Evolutionary conservation across 2,329 filamentous ascomycete species (phyloP).

Genomic region (Aspergillus sp.): DNA sequence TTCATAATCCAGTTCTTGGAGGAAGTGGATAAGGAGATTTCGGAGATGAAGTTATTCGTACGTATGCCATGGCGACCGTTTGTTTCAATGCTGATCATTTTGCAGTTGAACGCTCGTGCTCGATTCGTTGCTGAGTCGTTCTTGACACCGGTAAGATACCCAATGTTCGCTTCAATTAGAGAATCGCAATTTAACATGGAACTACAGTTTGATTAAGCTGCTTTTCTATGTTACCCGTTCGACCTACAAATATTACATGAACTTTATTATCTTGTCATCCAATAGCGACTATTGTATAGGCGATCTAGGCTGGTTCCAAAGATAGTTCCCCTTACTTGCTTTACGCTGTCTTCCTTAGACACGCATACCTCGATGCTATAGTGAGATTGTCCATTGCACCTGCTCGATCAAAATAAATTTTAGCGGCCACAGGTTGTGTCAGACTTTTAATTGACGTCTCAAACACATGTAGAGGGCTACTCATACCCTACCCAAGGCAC

Average conservation of each 20-base stretch:
- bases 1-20: slow-evolving; percentile 99
- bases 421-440: neutral
- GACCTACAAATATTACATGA: slow-evolving; percentile 21
- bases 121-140: slow-evolving; percentile 98
- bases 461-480: neutral
- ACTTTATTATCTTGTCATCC: slow-evolving; percentile 13
- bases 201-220: slow-evolving; percentile 21
- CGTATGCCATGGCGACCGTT: slow-evolving; percentile 32
- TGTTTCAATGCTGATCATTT: slow-evolving; percentile 21
- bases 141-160: slow-evolving; percentile 73
- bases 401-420: neutral
- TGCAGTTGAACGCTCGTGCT: slow-evolving; percentile 87
- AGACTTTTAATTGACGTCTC: neutral
- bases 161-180: neutral
- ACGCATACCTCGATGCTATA: slow-evolving; percentile 4
- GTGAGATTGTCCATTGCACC: neutral
- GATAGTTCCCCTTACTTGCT: slow-evolving; percentile 9
- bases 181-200: slow-evolving; percentile 30
- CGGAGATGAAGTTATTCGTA: slow-evolving; percentile 99
- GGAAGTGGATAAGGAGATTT: slow-evolving; percentile 99
- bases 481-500: neutral
- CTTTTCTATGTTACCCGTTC: slow-evolving; percentile 10
- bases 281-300: slow-evolving; percentile 22
- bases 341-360: slow-evolving; percentile 15
- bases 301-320: slow-evolving; percentile 25